Percentiles rank a stretch among this genome's conserved stretches.
phyloP scores from a whole-genome alignment of 2,329 filamentous ascomycete species.

The Dendryphion nanum region DNA sequence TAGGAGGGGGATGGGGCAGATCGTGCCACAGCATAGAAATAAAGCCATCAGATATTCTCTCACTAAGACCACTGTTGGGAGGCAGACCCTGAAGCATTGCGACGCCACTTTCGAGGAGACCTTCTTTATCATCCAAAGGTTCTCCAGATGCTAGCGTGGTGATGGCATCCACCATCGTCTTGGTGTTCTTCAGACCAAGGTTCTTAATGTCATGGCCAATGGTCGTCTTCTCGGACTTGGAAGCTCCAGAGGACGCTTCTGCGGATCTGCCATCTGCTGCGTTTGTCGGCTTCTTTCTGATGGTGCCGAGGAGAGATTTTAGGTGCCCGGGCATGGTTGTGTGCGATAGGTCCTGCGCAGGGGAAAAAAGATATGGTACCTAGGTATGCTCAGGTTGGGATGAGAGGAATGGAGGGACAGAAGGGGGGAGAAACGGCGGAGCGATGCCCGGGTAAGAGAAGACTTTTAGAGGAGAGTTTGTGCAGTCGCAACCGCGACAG shows the following conservation, averaged over 20 bases:
- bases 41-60: constrained; percentile 50
- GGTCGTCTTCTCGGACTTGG: constrained; percentile 22
- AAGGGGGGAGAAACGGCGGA: too few species aligned
- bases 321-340: constrained; percentile 37
- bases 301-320: constrained; percentile 44
- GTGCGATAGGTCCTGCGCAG: too few species aligned
- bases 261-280: constrained; percentile 49
- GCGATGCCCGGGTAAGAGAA: too few species aligned
- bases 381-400: too few species aligned
- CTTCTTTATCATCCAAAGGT: constrained; percentile 60
- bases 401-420: too few species aligned
- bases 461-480: too few species aligned
- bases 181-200: constrained; percentile 49
- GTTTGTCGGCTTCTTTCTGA: constrained; percentile 47
- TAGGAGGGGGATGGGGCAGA: too few species aligned
- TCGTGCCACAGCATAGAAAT: constrained; percentile 55
- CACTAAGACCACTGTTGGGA: constrained; percentile 48
- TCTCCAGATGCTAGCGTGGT: constrained; percentile 63
- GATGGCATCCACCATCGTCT: constrained; percentile 55
- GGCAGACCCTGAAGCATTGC: constrained; percentile 53
- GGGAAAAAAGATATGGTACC: too few species aligned
- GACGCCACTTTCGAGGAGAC: constrained; percentile 49
- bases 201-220: constrained; percentile 55
- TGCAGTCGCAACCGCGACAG: too few species aligned
- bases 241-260: constrained; percentile 21